A percentile compares a stretch with the other conserved stretches of the same genome.
phyloP scores from a whole-genome alignment of 345 rosid genomes.

The Orychophragmus violaceus region DNA sequence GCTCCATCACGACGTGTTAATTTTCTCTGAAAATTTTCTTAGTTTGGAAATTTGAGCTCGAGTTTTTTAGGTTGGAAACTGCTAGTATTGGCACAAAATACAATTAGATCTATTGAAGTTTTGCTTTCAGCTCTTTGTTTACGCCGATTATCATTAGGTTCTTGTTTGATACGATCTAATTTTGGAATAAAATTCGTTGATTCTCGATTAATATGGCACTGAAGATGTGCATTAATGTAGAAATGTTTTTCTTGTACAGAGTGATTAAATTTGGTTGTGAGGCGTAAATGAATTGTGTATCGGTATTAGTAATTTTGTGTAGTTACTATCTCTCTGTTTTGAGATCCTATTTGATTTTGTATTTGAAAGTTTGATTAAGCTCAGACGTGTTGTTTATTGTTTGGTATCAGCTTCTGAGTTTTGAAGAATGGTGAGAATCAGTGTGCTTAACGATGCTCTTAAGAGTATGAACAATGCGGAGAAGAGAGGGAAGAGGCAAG shows the following conservation, averaged over 20 bases:
- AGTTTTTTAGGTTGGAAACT: neutral
- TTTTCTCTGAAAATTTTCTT: neutral
- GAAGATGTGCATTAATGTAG: neutral
- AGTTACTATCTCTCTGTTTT: neutral
- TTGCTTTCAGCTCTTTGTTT: neutral
- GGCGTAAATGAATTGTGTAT: neutral
- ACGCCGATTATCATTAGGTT: neutral
- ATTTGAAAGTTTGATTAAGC: neutral
- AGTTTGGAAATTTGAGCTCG: neutral
- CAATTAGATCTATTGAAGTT: neutral
- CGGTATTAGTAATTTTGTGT: neutral
- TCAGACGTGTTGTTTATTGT: neutral
- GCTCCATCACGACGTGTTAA: neutral
- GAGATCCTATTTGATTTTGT: no score
- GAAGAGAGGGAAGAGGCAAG: constrained; percentile 78
- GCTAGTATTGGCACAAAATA: neutral
- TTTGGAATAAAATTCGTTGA: neutral
- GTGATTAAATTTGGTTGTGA: neutral
- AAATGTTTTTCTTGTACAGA: neutral
- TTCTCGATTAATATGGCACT: neutral
- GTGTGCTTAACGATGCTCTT: constrained; percentile 79
- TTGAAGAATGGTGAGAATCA: constrained; percentile 60
- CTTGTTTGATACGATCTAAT: neutral
- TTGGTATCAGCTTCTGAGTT: constrained; percentile 7
- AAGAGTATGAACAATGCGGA: constrained; percentile 83